A percentile compares a stretch with the other conserved stretches of the same genome.
Conservation (phyloP, 2,329 filamentous ascomycete genomes). For the Aspergillus tamarii region DNA sequence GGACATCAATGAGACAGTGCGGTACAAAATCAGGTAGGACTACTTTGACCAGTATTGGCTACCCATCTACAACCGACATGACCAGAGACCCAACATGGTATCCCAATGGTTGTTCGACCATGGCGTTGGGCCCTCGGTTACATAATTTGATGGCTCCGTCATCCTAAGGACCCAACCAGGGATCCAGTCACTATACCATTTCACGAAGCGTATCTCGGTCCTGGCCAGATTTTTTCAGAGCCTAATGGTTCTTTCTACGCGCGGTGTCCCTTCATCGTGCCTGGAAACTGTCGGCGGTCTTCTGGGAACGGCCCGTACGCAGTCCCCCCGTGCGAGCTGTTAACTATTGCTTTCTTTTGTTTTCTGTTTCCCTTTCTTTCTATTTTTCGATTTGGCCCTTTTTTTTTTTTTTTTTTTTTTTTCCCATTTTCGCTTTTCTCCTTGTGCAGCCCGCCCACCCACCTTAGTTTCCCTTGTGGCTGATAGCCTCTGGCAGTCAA, state of each 20-base stretch:
- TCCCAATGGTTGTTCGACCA: background rate
- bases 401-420: background rate
- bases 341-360: constrained; percentile 5
- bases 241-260: constrained; percentile 3
- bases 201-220: background rate
- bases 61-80: background rate
- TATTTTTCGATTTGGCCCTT: constrained; percentile 1
- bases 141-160: constrained; percentile 1
- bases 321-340: background rate
- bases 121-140: background rate
- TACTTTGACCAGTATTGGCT: background rate
- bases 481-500: background rate
- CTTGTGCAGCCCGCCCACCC: constrained; percentile 5
- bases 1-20: background rate
- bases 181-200: background rate
- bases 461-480: background rate
- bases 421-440: constrained; percentile 14
- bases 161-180: background rate
- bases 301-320: constrained; percentile 13
- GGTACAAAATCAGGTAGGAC: background rate
- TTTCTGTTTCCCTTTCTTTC: constrained; percentile 10
- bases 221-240: background rate
- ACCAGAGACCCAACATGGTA: background rate
- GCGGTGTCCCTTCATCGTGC: constrained; percentile 10
- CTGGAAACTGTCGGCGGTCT: constrained; percentile 6